Evolutionary conservation across 1,139 yeast species (phyloP), one percentile per base, ranked within the genome.

Genomic region (Candida anutae): DNA sequence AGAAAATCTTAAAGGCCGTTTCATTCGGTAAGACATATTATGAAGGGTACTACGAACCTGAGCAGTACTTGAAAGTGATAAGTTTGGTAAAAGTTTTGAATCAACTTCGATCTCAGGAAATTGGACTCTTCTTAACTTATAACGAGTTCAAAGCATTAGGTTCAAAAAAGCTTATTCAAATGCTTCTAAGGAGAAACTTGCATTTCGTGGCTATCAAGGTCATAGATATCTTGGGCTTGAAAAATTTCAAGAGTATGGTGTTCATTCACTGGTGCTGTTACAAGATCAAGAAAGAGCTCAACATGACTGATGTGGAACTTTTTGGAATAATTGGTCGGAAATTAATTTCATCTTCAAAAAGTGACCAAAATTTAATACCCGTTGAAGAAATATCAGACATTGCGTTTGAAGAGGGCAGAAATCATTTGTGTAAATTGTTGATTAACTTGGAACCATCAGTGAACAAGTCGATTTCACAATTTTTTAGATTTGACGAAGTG

Each of bases 341-440:
- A 35, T 53, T 82, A 12, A 24, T 43, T 2, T 45, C 57, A 9
- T 24, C 29, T 30, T 15, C 26, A 16, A 23, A 28, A 16, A 28
- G 27, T 25, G 22, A 29, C 15, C 38, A 40, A 12, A 59, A 58
- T 31, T 50, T 52, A 16, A 56, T 81, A 0, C 68, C 93, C 0
- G 77, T 77, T 43, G 74, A 74, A 8, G 61, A 68, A 23, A 73
- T 90, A 21, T 77, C 93, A 0, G 63, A 67, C 12, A 64, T 73
- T 15, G 95, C 97, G 1, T 76, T 70, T 43, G 79, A 80, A 39
- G 96, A 90, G 50, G 98, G 98, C 2, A 62, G 97, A 20, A 52
- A 69, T 4, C 63, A 65, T 16, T 55, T 90, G 16, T 80, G 95
- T 19, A 73, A 78, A 32, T 57, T 69, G 26, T 51, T 88, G 16